Evolutionary conservation across 768 basidiomycete genomes (phyloP).

Genomic region (Boletus barrowsii): DNA sequence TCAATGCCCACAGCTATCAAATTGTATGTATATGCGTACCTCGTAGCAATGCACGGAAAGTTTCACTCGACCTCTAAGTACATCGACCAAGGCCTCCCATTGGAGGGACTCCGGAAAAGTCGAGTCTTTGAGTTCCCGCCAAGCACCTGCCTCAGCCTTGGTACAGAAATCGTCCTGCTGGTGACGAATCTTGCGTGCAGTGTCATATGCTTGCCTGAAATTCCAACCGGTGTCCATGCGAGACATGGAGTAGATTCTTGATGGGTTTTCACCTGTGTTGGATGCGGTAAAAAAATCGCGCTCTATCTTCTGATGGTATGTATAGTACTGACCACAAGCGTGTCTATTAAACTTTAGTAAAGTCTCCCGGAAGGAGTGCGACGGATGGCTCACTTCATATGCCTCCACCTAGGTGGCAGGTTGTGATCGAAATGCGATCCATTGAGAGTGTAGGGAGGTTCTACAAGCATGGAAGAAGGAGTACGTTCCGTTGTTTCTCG

Average conservation of each 20-base stretch:
- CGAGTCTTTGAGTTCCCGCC: slow-evolving; percentile 35
- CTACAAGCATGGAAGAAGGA: slow-evolving; percentile 45
- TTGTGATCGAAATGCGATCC: slow-evolving; percentile 16
- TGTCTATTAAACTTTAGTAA: slow-evolving; percentile 24
- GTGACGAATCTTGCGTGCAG: slow-evolving; percentile 64
- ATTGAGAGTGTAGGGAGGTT: slow-evolving; percentile 46
- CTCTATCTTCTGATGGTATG: neutral
- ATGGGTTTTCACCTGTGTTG: slow-evolving; percentile 32
- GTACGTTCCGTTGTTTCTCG: slow-evolving; percentile 47
- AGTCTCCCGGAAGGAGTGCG: neutral
- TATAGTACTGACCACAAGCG: slow-evolving; percentile 38
- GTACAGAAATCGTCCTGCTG: slow-evolving; percentile 72
- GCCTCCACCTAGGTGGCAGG: slow-evolving; percentile 25
- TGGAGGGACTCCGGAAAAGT: slow-evolving; percentile 59
- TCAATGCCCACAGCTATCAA: neutral
- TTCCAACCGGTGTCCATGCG: slow-evolving; percentile 82
- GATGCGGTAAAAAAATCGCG: neutral
- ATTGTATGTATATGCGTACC: neutral
- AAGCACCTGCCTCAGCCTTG: slow-evolving; percentile 48
- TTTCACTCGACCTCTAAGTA: slow-evolving; percentile 74
- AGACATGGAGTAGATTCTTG: slow-evolving; percentile 41
- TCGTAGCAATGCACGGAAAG: slow-evolving; percentile 38
- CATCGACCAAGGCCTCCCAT: slow-evolving; percentile 79
- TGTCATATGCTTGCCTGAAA: slow-evolving; percentile 74
- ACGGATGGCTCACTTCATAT: slow-evolving; percentile 24